These are phyloP conservation scores for barley (Hordeum vulgare) DNA, from an alignment of 176 grass and related monocot species.

Conservation along the genomic window MorexV3_pseudomolecules_assembly NC_058524.1:28269088-28269587, in stretches of 20 bases:
- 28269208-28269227: too few species aligned
- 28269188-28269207: background rate
- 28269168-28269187: background rate
- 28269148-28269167: background rate
- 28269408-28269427: background rate
- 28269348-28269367: background rate
- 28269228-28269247: constrained; percentile 14
- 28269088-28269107: background rate
- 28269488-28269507: too few species aligned
- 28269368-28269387: background rate
- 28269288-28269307: constrained; percentile 11
- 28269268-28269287: background rate
- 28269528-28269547: too few species aligned
- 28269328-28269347: background rate
- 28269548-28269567: too few species aligned
- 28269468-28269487: too few species aligned
- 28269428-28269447: too few species aligned
- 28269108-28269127: background rate
- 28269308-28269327: constrained; percentile 4
- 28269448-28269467: too few species aligned
- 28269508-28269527: too few species aligned
- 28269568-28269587: too few species aligned
- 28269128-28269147: background rate
- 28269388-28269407: background rate
- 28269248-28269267: background rate